Conservation (phyloP, 2,329 filamentous ascomycete species). For the Fusarium chlamydosporum region DNA sequence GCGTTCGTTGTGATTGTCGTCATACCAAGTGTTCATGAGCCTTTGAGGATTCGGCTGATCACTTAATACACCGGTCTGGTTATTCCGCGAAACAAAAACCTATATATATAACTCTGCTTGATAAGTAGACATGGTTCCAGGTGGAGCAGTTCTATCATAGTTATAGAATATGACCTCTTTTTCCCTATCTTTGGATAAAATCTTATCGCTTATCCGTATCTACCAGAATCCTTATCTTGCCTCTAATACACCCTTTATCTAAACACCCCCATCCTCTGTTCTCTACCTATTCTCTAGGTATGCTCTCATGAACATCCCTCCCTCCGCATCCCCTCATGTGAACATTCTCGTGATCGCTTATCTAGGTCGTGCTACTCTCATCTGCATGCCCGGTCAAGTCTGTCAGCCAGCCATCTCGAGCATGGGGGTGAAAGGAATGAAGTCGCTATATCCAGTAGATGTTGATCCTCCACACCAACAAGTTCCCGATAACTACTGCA, state of each 20-base stretch:
- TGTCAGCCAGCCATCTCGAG: background rate
- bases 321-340: slow-evolving; percentile 15
- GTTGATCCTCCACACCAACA: slow-evolving; percentile 31
- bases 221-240: background rate
- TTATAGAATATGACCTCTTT: background rate
- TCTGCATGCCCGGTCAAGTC: slow-evolving; percentile 4
- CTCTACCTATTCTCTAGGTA: background rate
- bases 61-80: background rate
- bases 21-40: background rate
- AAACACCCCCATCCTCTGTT: slow-evolving; percentile 29
- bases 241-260: slow-evolving; percentile 8
- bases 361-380: slow-evolving; percentile 17
- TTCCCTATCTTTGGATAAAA: background rate
- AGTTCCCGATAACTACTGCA: slow-evolving; percentile 17
- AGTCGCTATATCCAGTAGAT: slow-evolving; percentile 1
- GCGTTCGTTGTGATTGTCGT: slow-evolving; percentile 2
- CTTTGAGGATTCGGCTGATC: background rate
- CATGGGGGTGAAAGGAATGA: slow-evolving; percentile 9
- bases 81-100: background rate
- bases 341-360: slow-evolving; percentile 35
- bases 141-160: background rate
- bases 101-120: background rate
- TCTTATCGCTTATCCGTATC: slow-evolving; percentile 20
- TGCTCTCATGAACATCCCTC: background rate
- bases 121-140: background rate